phyloP scores from a whole-genome alignment of 192 early-diverging fungal genomes.

The Cetraspora pellucida region DNA sequence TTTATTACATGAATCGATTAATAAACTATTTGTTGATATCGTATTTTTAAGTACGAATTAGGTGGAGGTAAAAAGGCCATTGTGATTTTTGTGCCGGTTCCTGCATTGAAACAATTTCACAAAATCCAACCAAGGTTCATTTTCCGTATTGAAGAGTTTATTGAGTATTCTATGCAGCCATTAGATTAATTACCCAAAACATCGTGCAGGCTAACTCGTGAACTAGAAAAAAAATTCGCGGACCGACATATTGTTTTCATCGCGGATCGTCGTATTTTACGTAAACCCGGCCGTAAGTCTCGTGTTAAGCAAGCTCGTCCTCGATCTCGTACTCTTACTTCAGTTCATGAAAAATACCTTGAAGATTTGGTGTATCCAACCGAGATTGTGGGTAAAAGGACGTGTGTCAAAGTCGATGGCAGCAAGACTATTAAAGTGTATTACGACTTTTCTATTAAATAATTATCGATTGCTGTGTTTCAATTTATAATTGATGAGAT shows the following conservation, averaged over 20 bases:
- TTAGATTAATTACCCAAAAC: not conserved
- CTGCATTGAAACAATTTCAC: constrained; percentile 91
- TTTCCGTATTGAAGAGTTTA: not conserved
- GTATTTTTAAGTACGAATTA: constrained; percentile 71
- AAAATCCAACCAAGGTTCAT: constrained; percentile 85
- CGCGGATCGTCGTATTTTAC: constrained; percentile 93
- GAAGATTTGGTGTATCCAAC: constrained; percentile 99
- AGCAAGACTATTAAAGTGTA: constrained; percentile 93
- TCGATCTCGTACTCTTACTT: constrained; percentile 92
- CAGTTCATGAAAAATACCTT: constrained; percentile 95
- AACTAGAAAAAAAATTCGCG: constrained; percentile 99
- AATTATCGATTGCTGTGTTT: not conserved
- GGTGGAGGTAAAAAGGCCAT: constrained; percentile 96
- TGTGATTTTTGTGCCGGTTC: constrained; percentile 96
- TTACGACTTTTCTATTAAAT: constrained; percentile 21
- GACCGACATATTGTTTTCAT: constrained; percentile 96
- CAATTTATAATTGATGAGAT: not conserved
- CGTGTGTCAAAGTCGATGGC: constrained; percentile 94
- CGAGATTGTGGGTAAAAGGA: constrained; percentile 99
- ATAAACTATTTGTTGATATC: not conserved
- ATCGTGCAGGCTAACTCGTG: constrained; percentile 80
- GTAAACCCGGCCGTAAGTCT: constrained; percentile 87
- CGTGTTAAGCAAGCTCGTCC: constrained; percentile 93
- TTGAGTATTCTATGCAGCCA: not conserved
- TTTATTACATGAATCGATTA: not conserved